Conservation (phyloP, 345 rosid species). For the Eutrema japonicum region DNA sequence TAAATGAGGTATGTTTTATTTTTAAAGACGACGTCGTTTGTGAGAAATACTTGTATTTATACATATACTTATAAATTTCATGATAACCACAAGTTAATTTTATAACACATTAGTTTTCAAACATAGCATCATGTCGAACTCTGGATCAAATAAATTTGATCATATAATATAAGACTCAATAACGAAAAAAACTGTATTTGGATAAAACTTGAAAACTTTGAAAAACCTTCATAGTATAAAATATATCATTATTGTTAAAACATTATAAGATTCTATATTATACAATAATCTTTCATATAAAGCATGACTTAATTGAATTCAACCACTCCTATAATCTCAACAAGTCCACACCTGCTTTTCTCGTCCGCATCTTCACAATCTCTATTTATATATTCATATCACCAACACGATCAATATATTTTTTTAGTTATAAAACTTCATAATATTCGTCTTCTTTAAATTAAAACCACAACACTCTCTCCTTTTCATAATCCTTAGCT, state of each 20-base stretch:
- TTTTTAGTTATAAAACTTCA: background rate
- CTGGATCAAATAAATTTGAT: background rate
- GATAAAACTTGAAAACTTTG: background rate
- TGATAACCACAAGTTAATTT: background rate
- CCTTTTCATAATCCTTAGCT: constrained; percentile 22
- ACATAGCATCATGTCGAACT: background rate
- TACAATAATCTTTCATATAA: background rate
- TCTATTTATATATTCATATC: constrained; percentile 9
- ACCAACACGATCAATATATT: background rate
- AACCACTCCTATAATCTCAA: constrained; percentile 37
- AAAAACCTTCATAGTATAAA: background rate
- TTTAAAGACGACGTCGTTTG: background rate
- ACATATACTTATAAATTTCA: no score
- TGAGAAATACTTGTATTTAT: no score
- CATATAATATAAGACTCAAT: background rate
- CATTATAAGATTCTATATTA: background rate
- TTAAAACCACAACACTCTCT: constrained; percentile 14
- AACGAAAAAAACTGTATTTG: constrained; percentile 3
- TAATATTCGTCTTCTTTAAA: constrained; percentile 32
- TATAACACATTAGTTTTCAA: background rate
- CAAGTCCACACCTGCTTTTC: constrained; percentile 28
- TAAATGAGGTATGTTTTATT: background rate
- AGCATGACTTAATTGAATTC: constrained; percentile 24
- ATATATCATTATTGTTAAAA: background rate
- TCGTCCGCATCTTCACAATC: constrained; percentile 30